phyloP scores from a whole-genome alignment of 2,329 filamentous ascomycete genomes.

The Seiridium unicorne region DNA sequence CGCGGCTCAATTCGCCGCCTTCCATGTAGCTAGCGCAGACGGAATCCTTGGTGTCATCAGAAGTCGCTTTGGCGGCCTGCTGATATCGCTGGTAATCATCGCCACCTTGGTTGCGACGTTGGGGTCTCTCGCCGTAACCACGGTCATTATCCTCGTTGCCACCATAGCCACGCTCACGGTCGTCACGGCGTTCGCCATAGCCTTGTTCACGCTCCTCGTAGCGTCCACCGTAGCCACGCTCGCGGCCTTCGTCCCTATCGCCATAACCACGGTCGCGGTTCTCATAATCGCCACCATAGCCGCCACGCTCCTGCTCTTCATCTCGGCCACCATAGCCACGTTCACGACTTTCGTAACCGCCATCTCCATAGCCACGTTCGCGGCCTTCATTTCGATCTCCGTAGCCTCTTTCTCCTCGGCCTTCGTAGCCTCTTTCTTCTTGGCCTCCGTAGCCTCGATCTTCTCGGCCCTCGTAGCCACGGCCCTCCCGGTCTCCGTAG shows the following conservation, averaged over 20 bases:
- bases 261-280: slow-evolving; percentile 37
- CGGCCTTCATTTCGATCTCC: slow-evolving; percentile 44
- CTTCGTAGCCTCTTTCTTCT: slow-evolving; percentile 21
- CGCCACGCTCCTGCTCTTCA: slow-evolving; percentile 32
- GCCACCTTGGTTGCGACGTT: slow-evolving; percentile 26
- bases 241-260: slow-evolving; percentile 36
- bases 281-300: slow-evolving; percentile 25
- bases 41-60: slow-evolving; percentile 66
- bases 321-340: slow-evolving; percentile 7
- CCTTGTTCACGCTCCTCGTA: slow-evolving; percentile 28
- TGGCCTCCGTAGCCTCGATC: slow-evolving; percentile 36
- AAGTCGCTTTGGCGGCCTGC: slow-evolving; percentile 56
- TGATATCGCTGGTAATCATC: slow-evolving; percentile 68
- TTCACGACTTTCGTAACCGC: slow-evolving; percentile 25
- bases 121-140: slow-evolving; percentile 41
- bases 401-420: slow-evolving; percentile 10
- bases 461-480: slow-evolving; percentile 26
- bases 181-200: slow-evolving; percentile 41
- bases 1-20: slow-evolving; percentile 63
- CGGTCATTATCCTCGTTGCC: slow-evolving; percentile 28
- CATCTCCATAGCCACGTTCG: slow-evolving; percentile 17
- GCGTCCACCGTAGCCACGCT: slow-evolving; percentile 16
- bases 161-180: slow-evolving; percentile 23
- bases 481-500: slow-evolving; percentile 26
- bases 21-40: slow-evolving; percentile 84